phyloP scores from a whole-genome alignment of 2,329 filamentous ascomycete species.

The Chrysoporthe deuterocubensis region DNA sequence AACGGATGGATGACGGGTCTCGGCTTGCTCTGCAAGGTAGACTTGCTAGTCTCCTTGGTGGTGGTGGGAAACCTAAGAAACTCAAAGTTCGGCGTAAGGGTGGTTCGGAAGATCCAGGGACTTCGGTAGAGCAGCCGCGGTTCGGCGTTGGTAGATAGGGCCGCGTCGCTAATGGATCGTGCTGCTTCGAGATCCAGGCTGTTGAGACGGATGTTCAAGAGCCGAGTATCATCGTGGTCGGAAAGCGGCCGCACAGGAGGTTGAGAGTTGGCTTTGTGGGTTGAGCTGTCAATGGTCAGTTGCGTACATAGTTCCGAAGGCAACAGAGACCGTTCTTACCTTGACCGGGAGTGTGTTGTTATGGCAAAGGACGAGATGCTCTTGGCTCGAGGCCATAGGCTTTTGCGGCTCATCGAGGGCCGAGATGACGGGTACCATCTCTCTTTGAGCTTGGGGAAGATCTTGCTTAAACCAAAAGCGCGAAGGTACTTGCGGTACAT shows the following conservation, averaged over 20 bases:
- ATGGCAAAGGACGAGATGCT: background rate
- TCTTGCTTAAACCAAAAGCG: constrained; percentile 45
- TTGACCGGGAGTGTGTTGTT: constrained; percentile 3
- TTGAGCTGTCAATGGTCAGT: constrained; percentile 5
- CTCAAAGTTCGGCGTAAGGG: constrained; percentile 14
- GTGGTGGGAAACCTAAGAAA: background rate
- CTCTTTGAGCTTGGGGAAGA: constrained; percentile 48
- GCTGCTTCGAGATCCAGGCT: constrained; percentile 26
- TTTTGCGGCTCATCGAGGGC: constrained; percentile 18
- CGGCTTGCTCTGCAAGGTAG: background rate
- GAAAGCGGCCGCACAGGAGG: background rate
- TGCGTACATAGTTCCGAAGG: background rate
- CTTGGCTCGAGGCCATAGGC: constrained; percentile 17
- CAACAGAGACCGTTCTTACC: background rate
- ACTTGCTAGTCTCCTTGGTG: background rate
- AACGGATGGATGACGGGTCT: constrained; percentile 7
- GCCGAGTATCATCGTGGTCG: constrained; percentile 12
- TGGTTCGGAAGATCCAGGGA: constrained; percentile 29
- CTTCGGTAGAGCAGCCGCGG: constrained; percentile 20
- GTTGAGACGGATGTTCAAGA: constrained; percentile 20
- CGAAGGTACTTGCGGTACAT: constrained; percentile 49
- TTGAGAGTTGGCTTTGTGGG: background rate
- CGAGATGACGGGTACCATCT: constrained; percentile 34
- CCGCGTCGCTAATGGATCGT: constrained; percentile 18
- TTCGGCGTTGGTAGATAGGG: background rate